These are phyloP conservation scores for Globisporangium spiculum DNA, from an alignment of 352 stramenopile genomes.

Conservation along the genomic window DNA sequence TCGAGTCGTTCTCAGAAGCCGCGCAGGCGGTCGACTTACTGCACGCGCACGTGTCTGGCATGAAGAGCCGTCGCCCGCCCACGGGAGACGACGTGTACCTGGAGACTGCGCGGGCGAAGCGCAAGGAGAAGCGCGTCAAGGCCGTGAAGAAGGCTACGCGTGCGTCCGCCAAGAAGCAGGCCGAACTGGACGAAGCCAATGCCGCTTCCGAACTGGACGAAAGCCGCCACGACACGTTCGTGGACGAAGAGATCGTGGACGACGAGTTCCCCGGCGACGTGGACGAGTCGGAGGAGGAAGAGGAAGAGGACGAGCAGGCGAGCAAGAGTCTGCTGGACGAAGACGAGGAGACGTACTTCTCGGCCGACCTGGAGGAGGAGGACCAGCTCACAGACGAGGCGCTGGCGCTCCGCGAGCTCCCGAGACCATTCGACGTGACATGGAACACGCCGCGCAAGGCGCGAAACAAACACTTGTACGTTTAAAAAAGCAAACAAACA, in stretches of 20 bases:
- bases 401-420: conserved; percentile 35
- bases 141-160: conserved; percentile 21
- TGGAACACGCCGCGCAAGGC: conserved; percentile 54
- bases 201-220: conserved; percentile 22
- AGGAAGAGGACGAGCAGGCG: conserved; percentile 20
- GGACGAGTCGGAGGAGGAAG: conserved; percentile 17
- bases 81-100: conserved; percentile 42
- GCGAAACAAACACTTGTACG: conserved; percentile 80
- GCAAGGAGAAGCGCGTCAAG: conserved; percentile 35
- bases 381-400: conserved; percentile 35
- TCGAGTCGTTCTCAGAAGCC: conserved; percentile 68
- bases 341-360: conserved; percentile 54
- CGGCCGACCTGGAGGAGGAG: conserved; percentile 34
- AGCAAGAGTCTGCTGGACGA: conserved; percentile 23
- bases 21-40: conserved; percentile 73
- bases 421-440: conserved; percentile 72
- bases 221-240: conserved; percentile 21
- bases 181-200: conserved; percentile 6
- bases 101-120: conserved; percentile 35
- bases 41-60: conserved; percentile 40
- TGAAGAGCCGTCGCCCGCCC: conserved; percentile 51
- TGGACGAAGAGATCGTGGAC: conserved; percentile 33
- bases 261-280: conserved; percentile 19
- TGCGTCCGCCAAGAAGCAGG: conserved; percentile 22
- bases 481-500: conserved; percentile 31